Evolutionary conservation across 1,284 basidiomycete genomes (phyloP).

Genomic region (Pholiota adiposa): DNA sequence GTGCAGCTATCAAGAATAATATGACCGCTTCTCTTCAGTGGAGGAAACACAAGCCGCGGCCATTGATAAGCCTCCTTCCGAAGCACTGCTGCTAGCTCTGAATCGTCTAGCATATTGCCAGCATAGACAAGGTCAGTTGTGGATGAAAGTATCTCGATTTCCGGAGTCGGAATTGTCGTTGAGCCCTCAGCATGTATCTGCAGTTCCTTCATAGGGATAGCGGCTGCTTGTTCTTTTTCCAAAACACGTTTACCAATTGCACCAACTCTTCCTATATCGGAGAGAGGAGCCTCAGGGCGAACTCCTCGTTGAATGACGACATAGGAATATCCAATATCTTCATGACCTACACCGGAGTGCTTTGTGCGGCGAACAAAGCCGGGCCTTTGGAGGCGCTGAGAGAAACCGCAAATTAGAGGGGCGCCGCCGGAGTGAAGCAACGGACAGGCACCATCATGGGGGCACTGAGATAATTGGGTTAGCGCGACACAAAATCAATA

Average conservation of each 20-base stretch:
- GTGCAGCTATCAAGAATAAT: conserved; percentile 93
- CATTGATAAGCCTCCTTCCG: conserved; percentile 78
- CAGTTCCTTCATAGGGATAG: conserved; percentile 44
- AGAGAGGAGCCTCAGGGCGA: conserved; percentile 53
- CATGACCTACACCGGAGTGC: conserved; percentile 82
- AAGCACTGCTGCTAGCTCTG: conserved; percentile 52
- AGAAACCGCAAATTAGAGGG: conserved; percentile 79
- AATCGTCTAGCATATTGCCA: conserved; percentile 1
- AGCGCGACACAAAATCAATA: conserved; percentile 3
- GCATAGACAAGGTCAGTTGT: not conserved
- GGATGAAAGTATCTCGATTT: conserved; percentile 16
- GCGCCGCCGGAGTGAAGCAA: conserved; percentile 56
- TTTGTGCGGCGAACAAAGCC: conserved; percentile 87
- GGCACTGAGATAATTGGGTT: conserved; percentile 61
- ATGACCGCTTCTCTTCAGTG: conserved; percentile 92
- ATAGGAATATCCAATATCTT: conserved; percentile 90
- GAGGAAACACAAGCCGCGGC: conserved; percentile 91
- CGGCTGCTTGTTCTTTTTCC: conserved; percentile 40
- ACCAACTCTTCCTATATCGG: conserved; percentile 67
- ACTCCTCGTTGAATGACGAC: conserved; percentile 84
- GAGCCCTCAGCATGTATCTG: conserved; percentile 47
- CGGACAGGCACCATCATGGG: conserved; percentile 91
- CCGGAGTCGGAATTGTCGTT: conserved; percentile 9
- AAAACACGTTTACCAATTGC: conserved; percentile 54
- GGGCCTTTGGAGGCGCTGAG: conserved; percentile 87